Evolutionary conservation across 306 rosid genomes (phyloP), one percentile per base, ranked within the genome.

Genomic region (Vigna unguiculata): DNA sequence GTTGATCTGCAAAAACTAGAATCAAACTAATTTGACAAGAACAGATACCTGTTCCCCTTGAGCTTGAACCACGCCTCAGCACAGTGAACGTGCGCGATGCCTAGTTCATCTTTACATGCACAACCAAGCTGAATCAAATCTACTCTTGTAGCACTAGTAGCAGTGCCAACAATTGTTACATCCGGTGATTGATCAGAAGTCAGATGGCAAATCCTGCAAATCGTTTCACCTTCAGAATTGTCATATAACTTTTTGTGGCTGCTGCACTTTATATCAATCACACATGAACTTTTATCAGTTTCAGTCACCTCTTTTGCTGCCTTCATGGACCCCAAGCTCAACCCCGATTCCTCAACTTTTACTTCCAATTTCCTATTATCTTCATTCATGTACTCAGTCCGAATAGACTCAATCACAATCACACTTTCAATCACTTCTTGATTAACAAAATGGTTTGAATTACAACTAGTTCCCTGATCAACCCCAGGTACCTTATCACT

Each of bases 31-130:
- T 41, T 21, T 72, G 40, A 67, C 71, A 51, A 49, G 82, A 66
- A 69, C 2, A 65, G 6, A 78, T 86, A 94, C 98, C 98, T 91
- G 91, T 92, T 95, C 79, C 97, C 97, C 81, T 83, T 89, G 16
- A 92, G 86, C 89, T 80, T 94, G 84, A 95, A 92, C 96, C 98
- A 92, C 0, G 88, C 92, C 84, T 92, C 97, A 17, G 97, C 98
- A 85, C 98, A 95, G 80, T 89, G 91, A 82, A 48, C 73, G 51
- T 95, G 98, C 1, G 92, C 87, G 78, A 90, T 84, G 54, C 98
- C 97, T 17, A 95, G 91, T 80, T 95, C 98, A 60, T 90, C 92
- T 87, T 92, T 95, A 78, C 98, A 92, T 1, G 83, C 87, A 75
- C 98, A 95, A 22, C 98, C 98, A 51, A 95, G 97, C 75, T 77